Evolutionary conservation across 2,329 filamentous ascomycete genomes (phyloP), one percentile per base, ranked within the genome.

Genomic region (Arthrinium phaeospermum): DNA sequence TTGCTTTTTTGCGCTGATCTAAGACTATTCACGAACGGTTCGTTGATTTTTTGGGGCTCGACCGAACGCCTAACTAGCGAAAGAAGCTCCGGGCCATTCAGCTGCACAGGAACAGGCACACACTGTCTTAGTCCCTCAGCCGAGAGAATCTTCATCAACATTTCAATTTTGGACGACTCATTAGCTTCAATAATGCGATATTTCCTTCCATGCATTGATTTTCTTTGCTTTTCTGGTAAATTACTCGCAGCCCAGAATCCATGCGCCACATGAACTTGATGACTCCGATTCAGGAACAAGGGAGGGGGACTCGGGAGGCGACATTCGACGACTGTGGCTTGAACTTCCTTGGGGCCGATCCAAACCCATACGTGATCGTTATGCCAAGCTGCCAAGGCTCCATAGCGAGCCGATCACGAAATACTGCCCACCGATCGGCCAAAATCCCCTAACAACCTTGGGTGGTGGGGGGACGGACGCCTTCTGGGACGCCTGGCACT

Each of bases 1-100:
- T 61, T 61, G 16, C 53, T 61, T 61, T 30, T 37, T 47, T 8
- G 53, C 30, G 53, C 53, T 61, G 30, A 37, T 61, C 57, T 64
- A 64, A 37, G 57, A 64, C 34, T 64, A 64, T 64, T 64, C 57
- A 64, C 34, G 57, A 64, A 64, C 57, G 57, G 57, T 64, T 41
- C 57, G 34, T 64, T 64, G 57, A 19, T 64, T 64, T 64, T 64
- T 64, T 41, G 37, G 37, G 37, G 34, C n/a, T 64, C 57, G 57
- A 34, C 22, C 57, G 57, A 64, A 41, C 57, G 34, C 57, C 13
- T n/a, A 19, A 19, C 57, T n/a, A 41, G 34, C 30, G 30, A 61
- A 22, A 19, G 16, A 61, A 37, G 53, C 30, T 41, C 57, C 53
- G 30, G 57, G 34, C 34, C 57, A 64, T 64, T 64, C 57, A 64